Evolutionary conservation across 345 rosid species (phyloP), one percentile per base, ranked within the genome.

Genomic region (Fremontodendron californicum): DNA sequence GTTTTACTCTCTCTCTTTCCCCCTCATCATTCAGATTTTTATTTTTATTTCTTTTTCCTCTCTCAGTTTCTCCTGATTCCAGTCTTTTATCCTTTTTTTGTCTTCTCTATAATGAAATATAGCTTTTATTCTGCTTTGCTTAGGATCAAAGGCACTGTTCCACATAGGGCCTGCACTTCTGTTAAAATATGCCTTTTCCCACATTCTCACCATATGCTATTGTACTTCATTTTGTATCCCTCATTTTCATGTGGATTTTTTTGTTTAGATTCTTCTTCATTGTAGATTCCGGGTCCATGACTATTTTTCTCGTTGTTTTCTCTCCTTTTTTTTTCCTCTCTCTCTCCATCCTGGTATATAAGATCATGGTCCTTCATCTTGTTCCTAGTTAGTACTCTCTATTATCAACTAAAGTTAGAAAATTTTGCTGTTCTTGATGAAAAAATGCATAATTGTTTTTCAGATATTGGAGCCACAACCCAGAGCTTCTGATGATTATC

Each of bases 401-500:
- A 5, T 46, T 48, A 21, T 62, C 31, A 12, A 54, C 11, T 11
- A 5, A 49, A 37, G 69, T 76, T 63, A 21, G 54, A 63, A 79
- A 45, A 51, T 51, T 31, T 45, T 69, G 21, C 57, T 12, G 10
- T 58, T 13, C 37, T 31, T 70, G 40, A 57, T 63, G 11, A 46
- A 55, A 45, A 55, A 7, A 55, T 77, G 43, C 12, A 19, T 31
- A 42, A 60, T 76, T 69, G 40, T 12, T 46, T 81, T 78, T 79
- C 86, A 88, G 98, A 88, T 79, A 73, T 60, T 75, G 71, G 88
- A 86, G 82, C 94, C 85, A 69, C 93, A 81, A 74, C 85, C 87
- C 81, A 88, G 91, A 82, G 82, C 86, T 63, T 85, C 94, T 45
- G 91, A 89, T 78, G 98, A 89, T 81, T 88, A 92, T 79, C 91